phyloP scores from a whole-genome alignment of 1,139 yeast genomes.

The Saccharomyces hybrid region DNA sequence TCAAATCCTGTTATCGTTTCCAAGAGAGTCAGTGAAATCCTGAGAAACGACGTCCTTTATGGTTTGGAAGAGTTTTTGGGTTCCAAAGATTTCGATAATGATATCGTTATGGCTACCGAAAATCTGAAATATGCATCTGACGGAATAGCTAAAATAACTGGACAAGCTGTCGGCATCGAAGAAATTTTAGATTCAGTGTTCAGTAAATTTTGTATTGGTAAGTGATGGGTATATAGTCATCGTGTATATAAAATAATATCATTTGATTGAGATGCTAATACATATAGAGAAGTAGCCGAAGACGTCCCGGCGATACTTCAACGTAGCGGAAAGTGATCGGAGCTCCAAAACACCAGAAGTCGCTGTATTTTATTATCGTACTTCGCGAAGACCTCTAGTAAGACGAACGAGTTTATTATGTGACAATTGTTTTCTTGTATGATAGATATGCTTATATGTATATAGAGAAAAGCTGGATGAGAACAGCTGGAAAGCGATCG shows the following conservation, averaged over 20 bases:
- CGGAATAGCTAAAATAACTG: constrained; percentile 89
- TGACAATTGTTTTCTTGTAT: not conserved
- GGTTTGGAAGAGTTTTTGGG: constrained; percentile 58
- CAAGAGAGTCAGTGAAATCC: constrained; percentile 66
- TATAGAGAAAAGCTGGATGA: constrained; percentile 1
- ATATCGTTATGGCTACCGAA: constrained; percentile 77
- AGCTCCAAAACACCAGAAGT: not conserved
- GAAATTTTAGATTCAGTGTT: constrained; percentile 89
- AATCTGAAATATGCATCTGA: constrained; percentile 67
- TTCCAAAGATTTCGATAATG: constrained; percentile 46
- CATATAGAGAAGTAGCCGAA: not conserved
- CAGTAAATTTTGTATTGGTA: constrained; percentile 89
- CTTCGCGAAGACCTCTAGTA: not conserved
- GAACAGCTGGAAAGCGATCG: not conserved
- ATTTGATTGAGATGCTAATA: not conserved
- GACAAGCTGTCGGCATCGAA: constrained; percentile 81
- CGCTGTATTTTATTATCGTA: too few relatives aligned
- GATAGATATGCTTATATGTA: constrained; percentile 1
- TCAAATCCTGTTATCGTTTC: constrained; percentile 65
- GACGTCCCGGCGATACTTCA: not conserved
- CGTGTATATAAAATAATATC: not conserved
- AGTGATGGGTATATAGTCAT: constrained; percentile 38
- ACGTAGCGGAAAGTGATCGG: not conserved
- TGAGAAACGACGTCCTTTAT: constrained; percentile 62
- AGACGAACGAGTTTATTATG: not conserved